phyloP scores from a whole-genome alignment of 129 eudicot species.

The Centrapalus pauciflorus region DNA sequence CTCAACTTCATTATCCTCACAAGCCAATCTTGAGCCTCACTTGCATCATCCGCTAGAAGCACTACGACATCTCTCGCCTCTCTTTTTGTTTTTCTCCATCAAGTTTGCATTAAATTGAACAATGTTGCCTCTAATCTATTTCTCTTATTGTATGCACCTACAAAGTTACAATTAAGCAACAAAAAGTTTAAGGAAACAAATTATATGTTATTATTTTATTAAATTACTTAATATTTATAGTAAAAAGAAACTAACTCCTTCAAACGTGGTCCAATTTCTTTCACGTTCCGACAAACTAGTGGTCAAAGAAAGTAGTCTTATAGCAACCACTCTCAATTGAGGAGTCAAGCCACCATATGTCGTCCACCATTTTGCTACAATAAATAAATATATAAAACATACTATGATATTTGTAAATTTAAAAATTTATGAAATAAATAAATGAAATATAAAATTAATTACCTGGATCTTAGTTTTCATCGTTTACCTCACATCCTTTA shows the following conservation, averaged over 20 bases:
- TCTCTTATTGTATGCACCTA: background rate
- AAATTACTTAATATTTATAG: no score
- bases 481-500: conserved; percentile 7
- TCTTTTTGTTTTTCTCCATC: background rate
- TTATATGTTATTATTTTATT: no score
- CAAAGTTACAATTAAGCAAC: no score
- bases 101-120: no score
- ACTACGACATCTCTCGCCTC: no score
- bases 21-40: conserved; percentile 10
- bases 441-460: background rate
- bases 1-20: background rate
- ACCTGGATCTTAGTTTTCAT: background rate
- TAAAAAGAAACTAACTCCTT: no score
- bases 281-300: background rate
- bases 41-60: background rate
- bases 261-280: no score
- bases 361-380: background rate
- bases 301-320: background rate
- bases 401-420: background rate
- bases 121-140: background rate
- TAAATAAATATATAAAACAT: background rate
- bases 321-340: background rate
- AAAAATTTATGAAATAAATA: no score
- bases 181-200: no score
- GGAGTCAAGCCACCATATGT: no score